A percentile compares a stretch with the other conserved stretches of the same genome.
These are phyloP conservation scores for Odontarrhena argentea DNA, from an alignment of 345 rosid species.

Conservation along the genomic window DNA sequence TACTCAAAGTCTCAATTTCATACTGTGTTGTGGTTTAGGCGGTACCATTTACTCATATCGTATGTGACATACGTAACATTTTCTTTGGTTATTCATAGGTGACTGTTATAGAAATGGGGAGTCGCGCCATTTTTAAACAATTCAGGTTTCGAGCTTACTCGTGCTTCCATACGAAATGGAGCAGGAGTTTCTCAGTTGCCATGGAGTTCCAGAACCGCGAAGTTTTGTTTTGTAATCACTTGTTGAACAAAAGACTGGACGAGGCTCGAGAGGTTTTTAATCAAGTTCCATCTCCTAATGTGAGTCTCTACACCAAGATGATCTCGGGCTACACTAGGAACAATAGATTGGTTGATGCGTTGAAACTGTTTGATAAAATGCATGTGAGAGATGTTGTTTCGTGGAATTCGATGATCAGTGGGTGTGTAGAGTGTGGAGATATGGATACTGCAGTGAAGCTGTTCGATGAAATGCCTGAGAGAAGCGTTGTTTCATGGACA, in stretches of 20 bases:
- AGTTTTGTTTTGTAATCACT: conserved; percentile 45
- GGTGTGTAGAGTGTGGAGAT: conserved; percentile 66
- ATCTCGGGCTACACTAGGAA: conserved; percentile 46
- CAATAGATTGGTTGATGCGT: conserved; percentile 51
- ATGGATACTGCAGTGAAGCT: conserved; percentile 45
- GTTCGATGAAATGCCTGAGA: conserved; percentile 72
- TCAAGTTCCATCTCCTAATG: conserved; percentile 46
- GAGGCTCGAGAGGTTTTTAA: conserved; percentile 51
- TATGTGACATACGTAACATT: too few relatives aligned
- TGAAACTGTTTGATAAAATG: conserved; percentile 53
- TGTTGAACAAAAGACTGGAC: conserved; percentile 45
- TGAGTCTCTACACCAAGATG: conserved; percentile 60
- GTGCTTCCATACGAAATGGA: not conserved
- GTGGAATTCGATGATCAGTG: conserved; percentile 75
- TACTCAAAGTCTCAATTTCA: too few relatives aligned
- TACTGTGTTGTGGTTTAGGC: too few relatives aligned
- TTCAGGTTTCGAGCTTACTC: conserved; percentile 28
- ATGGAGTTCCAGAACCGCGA: conserved; percentile 34
- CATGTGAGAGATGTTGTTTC: conserved; percentile 53
- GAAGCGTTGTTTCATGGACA: conserved; percentile 73
- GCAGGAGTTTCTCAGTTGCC: conserved; percentile 20
- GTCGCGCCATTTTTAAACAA: conserved; percentile 40
- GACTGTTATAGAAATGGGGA: conserved; percentile 1
- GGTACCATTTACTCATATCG: too few relatives aligned
- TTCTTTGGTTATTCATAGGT: not conserved